A percentile compares a stretch with the other conserved stretches of the same genome.
phyloP scores from a whole-genome alignment of 2,329 filamentous ascomycete genomes.

The Elsinoe ampelina region DNA sequence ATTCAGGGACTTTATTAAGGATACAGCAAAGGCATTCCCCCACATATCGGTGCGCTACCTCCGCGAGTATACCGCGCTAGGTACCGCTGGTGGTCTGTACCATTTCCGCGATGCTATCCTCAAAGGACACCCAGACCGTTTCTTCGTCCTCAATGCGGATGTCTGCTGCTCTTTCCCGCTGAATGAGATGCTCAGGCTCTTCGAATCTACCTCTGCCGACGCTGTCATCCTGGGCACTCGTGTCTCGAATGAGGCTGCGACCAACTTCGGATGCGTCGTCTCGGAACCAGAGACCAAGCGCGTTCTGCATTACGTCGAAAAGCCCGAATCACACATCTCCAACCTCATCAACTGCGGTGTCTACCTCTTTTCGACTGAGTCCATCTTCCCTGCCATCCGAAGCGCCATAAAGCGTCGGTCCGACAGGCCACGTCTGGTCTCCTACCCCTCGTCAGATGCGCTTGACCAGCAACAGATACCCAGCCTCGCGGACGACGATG shows the following conservation, averaged over 20 bases:
- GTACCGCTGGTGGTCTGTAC: conserved; percentile 92
- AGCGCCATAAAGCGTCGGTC: conserved; percentile 91
- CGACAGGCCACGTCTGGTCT: conserved; percentile 79
- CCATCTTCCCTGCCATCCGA: conserved; percentile 92
- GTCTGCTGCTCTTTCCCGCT: conserved; percentile 98
- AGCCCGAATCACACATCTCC: conserved; percentile 93
- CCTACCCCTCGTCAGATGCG: conserved; percentile 94
- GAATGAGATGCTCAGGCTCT: conserved; percentile 88
- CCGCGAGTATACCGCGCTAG: conserved; percentile 91
- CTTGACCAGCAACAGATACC: conserved; percentile 53
- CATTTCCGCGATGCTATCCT: conserved; percentile 98
- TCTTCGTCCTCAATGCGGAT: conserved; percentile 96
- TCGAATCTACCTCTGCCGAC: conserved; percentile 90
- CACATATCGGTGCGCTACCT: conserved; percentile 88
- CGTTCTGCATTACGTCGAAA: conserved; percentile 98
- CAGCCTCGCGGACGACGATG: conserved; percentile 54
- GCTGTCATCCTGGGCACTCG: conserved; percentile 91
- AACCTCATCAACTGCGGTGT: conserved; percentile 99
- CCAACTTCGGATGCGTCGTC: conserved; percentile 97
- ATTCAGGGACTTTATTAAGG: conserved; percentile 97
- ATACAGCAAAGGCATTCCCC: conserved; percentile 74
- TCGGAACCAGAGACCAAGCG: conserved; percentile 88
- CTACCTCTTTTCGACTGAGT: conserved; percentile 91
- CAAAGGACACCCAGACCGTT: conserved; percentile 85
- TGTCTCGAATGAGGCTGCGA: conserved; percentile 81